These are phyloP conservation scores for Lanmaoa pseudosensibilis DNA, from an alignment of 768 basidiomycete species.

Conservation along the genomic window DNA sequence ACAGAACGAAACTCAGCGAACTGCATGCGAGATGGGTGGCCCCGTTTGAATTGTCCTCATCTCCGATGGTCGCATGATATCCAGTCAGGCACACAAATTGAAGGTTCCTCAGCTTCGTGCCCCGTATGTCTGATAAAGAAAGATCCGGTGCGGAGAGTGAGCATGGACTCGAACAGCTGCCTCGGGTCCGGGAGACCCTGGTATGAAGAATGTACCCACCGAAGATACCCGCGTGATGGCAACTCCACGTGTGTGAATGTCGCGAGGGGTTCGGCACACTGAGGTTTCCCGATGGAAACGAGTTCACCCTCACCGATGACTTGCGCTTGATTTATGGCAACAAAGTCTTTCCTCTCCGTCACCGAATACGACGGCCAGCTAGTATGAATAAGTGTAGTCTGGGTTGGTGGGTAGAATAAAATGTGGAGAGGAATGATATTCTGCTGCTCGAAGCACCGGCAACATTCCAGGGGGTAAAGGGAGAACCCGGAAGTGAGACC, in stretches of 20 bases:
- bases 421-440: too few species aligned
- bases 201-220: not conserved
- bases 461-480: too few species aligned
- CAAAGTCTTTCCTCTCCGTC: not conserved
- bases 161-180: not conserved
- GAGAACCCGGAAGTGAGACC: too few species aligned
- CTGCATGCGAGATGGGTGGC: not conserved
- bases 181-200: not conserved
- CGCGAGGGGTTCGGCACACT: too few species aligned
- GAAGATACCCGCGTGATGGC: too few species aligned
- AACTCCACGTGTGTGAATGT: not conserved
- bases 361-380: not conserved
- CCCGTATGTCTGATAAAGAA: not conserved
- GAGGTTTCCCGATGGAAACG: too few species aligned
- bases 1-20: not conserved
- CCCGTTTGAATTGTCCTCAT: not conserved
- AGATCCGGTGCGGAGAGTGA: not conserved
- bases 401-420: not conserved
- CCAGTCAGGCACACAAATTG: not conserved
- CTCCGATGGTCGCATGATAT: not conserved
- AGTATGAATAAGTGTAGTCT: not conserved
- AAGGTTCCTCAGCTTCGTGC: not conserved
- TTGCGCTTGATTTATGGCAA: not conserved
- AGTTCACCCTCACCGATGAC: not conserved
- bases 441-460: too few species aligned